These are phyloP conservation scores for Penicillium subrubescens DNA, from an alignment of 495 filamentous ascomycete genomes.

Conservation along the genomic window DNA sequence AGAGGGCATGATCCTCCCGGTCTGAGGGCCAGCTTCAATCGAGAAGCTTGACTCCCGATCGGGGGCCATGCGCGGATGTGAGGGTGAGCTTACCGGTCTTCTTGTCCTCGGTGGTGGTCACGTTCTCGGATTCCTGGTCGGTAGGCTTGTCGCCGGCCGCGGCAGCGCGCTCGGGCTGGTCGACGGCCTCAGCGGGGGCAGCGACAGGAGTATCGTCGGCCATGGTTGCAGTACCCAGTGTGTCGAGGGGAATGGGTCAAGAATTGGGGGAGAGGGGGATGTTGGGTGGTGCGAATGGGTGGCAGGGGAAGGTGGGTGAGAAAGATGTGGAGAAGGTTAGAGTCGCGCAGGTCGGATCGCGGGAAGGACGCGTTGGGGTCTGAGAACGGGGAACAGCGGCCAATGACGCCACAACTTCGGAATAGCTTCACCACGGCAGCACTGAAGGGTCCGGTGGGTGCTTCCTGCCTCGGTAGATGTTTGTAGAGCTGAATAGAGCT, in stretches of 20 bases:
- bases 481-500: neutral
- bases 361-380: slow-evolving; percentile 45
- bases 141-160: slow-evolving; percentile 32
- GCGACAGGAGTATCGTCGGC: slow-evolving; percentile 45
- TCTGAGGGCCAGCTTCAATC: neutral
- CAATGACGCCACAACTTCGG: slow-evolving; percentile 33
- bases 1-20: slow-evolving; percentile 6
- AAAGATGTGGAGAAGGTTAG: slow-evolving; percentile 47
- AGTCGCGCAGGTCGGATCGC: slow-evolving; percentile 39
- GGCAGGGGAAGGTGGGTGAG: slow-evolving; percentile 26
- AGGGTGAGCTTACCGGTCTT: slow-evolving; percentile 35
- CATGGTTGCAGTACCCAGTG: slow-evolving; percentile 35
- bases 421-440: slow-evolving; percentile 6
- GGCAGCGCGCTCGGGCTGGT: slow-evolving; percentile 38
- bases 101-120: slow-evolving; percentile 36
- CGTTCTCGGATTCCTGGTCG: slow-evolving; percentile 34
- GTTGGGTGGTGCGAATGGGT: slow-evolving; percentile 22
- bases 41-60: slow-evolving; percentile 2
- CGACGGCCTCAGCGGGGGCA: slow-evolving; percentile 36
- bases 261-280: slow-evolving; percentile 20
- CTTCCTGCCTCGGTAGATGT: neutral
- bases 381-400: slow-evolving; percentile 25
- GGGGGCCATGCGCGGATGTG: neutral
- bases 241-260: slow-evolving; percentile 9
- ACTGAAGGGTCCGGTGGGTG: neutral